phyloP scores from a whole-genome alignment of 2,329 filamentous ascomycete species.

The Neoscytalidium dimidiatum region DNA sequence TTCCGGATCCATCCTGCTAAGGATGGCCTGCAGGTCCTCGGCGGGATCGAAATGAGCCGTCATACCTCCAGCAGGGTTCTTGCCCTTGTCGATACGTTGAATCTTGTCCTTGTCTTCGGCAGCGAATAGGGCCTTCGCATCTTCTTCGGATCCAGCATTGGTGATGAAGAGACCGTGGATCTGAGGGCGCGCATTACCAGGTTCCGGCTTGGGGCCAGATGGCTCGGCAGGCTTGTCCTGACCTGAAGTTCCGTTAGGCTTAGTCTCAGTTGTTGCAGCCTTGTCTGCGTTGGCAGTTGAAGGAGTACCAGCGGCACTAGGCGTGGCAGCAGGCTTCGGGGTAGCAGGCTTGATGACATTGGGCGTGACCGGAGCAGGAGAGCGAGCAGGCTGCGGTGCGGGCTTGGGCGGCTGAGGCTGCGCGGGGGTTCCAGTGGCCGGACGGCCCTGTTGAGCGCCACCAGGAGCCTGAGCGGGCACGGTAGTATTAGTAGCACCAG shows the following conservation, averaged over 20 bases:
- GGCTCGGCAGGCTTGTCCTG: constrained; percentile 40
- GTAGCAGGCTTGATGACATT: constrained; percentile 54
- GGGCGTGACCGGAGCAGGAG: constrained; percentile 43
- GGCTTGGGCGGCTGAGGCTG: constrained; percentile 42
- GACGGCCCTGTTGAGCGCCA: constrained; percentile 31
- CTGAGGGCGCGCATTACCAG: constrained; percentile 50
- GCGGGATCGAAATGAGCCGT: constrained; percentile 80
- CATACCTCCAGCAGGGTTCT: constrained; percentile 62
- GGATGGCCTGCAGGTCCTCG: constrained; percentile 78
- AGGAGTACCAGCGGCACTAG: constrained; percentile 28
- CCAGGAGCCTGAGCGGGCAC: constrained; percentile 25
- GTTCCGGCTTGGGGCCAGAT: constrained; percentile 49
- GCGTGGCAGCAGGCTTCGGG: constrained; percentile 45
- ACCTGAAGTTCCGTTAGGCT: constrained; percentile 52
- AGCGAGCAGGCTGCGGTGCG: constrained; percentile 38
- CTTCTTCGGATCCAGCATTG: constrained; percentile 80
- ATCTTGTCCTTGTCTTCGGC: constrained; percentile 85
- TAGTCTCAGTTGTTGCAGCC: constrained; percentile 43
- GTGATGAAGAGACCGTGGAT: constrained; percentile 88
- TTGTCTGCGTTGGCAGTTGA: constrained; percentile 33
- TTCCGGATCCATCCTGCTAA: constrained; percentile 73
- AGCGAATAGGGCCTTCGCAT: constrained; percentile 77
- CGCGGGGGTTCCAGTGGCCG: constrained; percentile 37
- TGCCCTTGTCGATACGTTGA: constrained; percentile 66
- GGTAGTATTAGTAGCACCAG: constrained; percentile 27